Conservation (phyloP, 352 stramenopile species). For the Phytophthora agathidicida region DNA sequence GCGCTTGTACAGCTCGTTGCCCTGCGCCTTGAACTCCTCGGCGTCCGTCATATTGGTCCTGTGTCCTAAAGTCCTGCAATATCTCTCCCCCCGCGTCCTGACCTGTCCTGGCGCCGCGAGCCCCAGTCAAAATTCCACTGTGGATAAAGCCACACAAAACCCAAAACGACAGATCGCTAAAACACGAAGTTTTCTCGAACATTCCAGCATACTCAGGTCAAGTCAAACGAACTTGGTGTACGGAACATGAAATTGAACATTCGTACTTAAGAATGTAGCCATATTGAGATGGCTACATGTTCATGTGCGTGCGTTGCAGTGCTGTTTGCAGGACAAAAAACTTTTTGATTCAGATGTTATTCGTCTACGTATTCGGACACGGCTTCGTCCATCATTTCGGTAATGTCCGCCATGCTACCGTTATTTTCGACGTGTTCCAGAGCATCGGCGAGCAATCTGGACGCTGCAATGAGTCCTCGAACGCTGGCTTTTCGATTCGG, state of each 20-base stretch:
- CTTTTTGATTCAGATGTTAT: slow-evolving; percentile 2
- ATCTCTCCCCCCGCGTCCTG: slow-evolving; percentile 2
- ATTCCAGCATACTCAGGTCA: slow-evolving; percentile 37
- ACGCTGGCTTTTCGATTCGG: slow-evolving; percentile 31
- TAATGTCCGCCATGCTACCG: not conserved
- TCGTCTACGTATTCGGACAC: slow-evolving; percentile 10
- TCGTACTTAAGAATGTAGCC: slow-evolving; percentile 27
- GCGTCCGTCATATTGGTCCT: slow-evolving; percentile 55
- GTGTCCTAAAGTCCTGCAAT: not conserved
- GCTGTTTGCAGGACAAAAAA: too few relatives aligned
- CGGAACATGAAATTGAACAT: not conserved
- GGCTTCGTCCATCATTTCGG: slow-evolving; percentile 20
- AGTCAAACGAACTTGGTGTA: slow-evolving; percentile 14
- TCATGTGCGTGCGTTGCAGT: too few relatives aligned
- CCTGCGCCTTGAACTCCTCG: slow-evolving; percentile 85
- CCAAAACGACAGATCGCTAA: slow-evolving; percentile 3
- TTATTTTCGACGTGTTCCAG: slow-evolving; percentile 42
- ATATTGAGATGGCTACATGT: slow-evolving; percentile 20
- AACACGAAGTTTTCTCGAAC: slow-evolving; percentile 31
- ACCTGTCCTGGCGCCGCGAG: slow-evolving; percentile 9
- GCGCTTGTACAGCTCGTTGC: slow-evolving; percentile 93
- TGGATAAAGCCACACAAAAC: slow-evolving; percentile 12
- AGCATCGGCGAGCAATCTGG: slow-evolving; percentile 52
- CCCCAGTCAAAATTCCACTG: slow-evolving; percentile 36
- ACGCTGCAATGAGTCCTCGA: slow-evolving; percentile 48